Evolutionary conservation across 169 alveolate genomes (phyloP), one percentile per base, ranked within the genome.

Genomic region (Plasmodium ovale): DNA sequence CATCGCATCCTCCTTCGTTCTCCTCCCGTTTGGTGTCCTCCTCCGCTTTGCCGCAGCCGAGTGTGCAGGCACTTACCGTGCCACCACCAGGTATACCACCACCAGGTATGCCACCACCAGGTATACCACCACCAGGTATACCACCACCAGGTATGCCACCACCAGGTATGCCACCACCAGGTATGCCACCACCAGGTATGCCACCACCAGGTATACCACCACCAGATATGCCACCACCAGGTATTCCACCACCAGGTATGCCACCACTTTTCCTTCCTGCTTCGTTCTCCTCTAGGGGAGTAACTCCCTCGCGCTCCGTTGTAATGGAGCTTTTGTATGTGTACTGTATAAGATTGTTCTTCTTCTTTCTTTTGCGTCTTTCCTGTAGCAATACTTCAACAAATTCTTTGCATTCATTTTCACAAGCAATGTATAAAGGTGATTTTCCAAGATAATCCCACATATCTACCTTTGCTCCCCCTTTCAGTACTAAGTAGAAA

Each of bases 361-460:
- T 84, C 39, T 87, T 87, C 35, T 84, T 89, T 33, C 94, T 51
- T 14, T 89, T 93, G 60, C 91, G 67, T 37, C 94, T 93, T 54
- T 88, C 93, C 51, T 89, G 93, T 27, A 93, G 64, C 21, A 93
- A 53, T 16, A 89, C 89, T 72, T 93, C 95, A 23, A 94, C 97
- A 47, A 95, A 93, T 25, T 89, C 95, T 29, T 82, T 65, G 35
- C 94, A 60, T 10, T 92, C 94, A 72, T 92, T 77, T 74, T 95
- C 98, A 58, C 98, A 95, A 10, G 98, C 97, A 39, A 84, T 92
- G 27, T 91, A 92, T 25, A 95, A 74, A 49, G 98, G 98, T 1
- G 97, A 94, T 60, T 95, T 95, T 21, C 97, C 97, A 73, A 95
- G 60, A 70, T 94, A 92, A 88, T 95, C 97, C 93, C 97, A 95